Evolutionary conservation across 1,139 yeast species (phyloP), one percentile per base, ranked within the genome.

Genomic region (Nematodospora anomalae): DNA sequence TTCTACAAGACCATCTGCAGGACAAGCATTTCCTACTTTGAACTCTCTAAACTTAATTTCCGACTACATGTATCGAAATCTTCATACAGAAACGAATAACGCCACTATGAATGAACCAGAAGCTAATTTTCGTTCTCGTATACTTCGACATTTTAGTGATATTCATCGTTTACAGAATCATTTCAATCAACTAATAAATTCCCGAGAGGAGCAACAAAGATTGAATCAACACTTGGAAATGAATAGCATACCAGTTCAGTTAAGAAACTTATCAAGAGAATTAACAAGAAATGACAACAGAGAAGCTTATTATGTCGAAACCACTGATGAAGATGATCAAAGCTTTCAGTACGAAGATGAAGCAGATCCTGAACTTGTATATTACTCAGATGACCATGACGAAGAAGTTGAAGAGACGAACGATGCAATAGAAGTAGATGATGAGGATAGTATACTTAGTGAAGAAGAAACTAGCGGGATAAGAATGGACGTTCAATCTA

Each of bases 401-500:
- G 27, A 38, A 9, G 40, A 25, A 9, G 28, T 35, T 21, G 35
- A 20, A 16, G 41, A 18, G 7, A 35, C 31, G 5, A 35, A 27
- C n/a, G 33, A 21, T 21, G 31, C 30, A 10, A 34, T 27, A 16
- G 32, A 33, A 6, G 29, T 30, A 16, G 42, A 39, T 21, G 35
- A 28, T 24, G 46, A 40, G 9, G 41, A 36, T n/a, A 36, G 33
- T 28, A 27, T 28, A 18, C 18, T 36, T 11, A 23, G 41, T 16
- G 37, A 36, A 11, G 42, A 40, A 35, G 55, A 45, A 11, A 35
- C 40, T 15, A 42, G 36, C 10, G 37, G 37, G 13, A 37, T 50
- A 26, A 41, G 50, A 7, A 44, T 48, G 3, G 53, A 50, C 18
- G 38, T 49, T 16, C 51, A 44, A 28, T 39, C 55, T 6, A 50